Evolutionary conservation across 2,329 filamentous ascomycete species (phyloP), one percentile per base, ranked within the genome.

Genomic region (Phialophora tarda): DNA sequence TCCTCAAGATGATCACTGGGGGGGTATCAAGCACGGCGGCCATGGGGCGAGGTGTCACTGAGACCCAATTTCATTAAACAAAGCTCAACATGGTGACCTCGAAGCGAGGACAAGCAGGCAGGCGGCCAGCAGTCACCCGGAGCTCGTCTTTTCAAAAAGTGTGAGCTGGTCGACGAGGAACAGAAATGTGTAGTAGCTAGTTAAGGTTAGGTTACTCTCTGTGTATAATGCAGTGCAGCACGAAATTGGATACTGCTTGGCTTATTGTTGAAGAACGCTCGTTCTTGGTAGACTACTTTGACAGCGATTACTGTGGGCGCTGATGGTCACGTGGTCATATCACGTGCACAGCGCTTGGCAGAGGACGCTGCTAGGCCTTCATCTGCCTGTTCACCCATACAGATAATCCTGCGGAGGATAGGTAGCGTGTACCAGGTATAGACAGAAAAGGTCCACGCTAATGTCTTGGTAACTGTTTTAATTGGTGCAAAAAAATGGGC

Each of bases 1-100:
- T 97, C 82, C 83, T 97, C 79, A 97, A 96, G 87, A 97, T 99
- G 93, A 91, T 99, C 38, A 93, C 89, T 4, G 95, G 95, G 1
- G 95, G 95, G 71, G 89, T n/a, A n/a, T n/a, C n/a, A n/a, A n/a
- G n/a, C n/a, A n/a, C n/a, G n/a, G n/a, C n/a, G n/a, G n/a, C n/a
- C n/a, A n/a, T n/a, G n/a, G n/a, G n/a, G n/a, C n/a, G n/a, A 82
- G 95, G 95, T 66, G 95, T 99, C 66, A 99, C 95, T 0, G 95
- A 99, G 84, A 93, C 97, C 75, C 95, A 99, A 82, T 99, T 99
- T 80, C 89, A 93, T 75, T 80, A 69, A 76, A 26, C 6, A 26
- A 28, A 28, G 1, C 14, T 21, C 21, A 48, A 21, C 8, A 1
- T 51, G 48, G 21, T 51, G 21, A 26, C 21, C 21, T 51, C 17